phyloP scores from a whole-genome alignment of 1,284 basidiomycete species.

The Xanthoconium separans region DNA sequence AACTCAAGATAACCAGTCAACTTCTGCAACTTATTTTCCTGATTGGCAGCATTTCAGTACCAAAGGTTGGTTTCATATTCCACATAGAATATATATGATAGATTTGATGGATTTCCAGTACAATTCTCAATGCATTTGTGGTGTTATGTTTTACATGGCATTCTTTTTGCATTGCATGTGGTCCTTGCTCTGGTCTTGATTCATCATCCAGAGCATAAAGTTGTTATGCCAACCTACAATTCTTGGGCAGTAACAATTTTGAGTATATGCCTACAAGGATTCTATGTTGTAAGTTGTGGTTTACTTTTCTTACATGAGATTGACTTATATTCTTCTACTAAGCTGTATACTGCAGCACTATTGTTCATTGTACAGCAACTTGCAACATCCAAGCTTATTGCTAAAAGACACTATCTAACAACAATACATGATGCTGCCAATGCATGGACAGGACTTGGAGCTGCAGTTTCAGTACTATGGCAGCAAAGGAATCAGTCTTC shows the following conservation, averaged over 20 bases:
- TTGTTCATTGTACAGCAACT: constrained; percentile 9
- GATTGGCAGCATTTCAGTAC: neutral
- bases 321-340: neutral
- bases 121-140: neutral
- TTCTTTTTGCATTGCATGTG: neutral
- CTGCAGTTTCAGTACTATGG: neutral
- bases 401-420: constrained; percentile 3
- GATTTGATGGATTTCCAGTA: neutral
- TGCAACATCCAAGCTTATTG: neutral
- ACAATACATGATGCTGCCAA: constrained; percentile 7
- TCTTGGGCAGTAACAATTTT: neutral
- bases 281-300: neutral
- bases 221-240: neutral
- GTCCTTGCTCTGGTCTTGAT: neutral
- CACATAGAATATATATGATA: neutral
- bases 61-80: neutral
- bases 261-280: neutral
- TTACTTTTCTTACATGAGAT: neutral
- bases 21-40: neutral
- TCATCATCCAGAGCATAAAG: neutral
- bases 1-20: neutral
- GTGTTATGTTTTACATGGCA: neutral
- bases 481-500: neutral
- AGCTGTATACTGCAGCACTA: constrained; percentile 11
- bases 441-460: constrained; percentile 8